These are phyloP conservation scores for Cyclotella cryptica DNA, from an alignment of 108 stramenopile species.

Conservation along the genomic window DNA sequence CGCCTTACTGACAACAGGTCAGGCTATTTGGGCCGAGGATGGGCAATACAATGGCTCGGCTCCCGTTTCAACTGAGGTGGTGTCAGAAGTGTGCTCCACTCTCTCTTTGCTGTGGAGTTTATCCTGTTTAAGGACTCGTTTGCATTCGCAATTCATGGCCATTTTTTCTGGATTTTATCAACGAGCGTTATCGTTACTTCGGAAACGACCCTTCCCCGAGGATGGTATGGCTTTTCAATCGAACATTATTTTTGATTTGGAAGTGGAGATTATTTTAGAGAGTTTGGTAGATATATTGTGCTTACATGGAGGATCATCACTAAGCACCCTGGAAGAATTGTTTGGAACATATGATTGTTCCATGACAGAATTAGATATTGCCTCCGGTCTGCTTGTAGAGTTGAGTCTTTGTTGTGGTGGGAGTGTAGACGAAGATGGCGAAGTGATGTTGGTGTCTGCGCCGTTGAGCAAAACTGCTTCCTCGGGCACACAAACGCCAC, in stretches of 20 bases:
- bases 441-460: conserved; percentile 45
- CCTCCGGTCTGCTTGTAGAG: conserved; percentile 76
- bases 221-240: conserved; percentile 73
- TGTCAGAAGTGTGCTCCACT: conserved; percentile 85
- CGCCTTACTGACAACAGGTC: conserved; percentile 80
- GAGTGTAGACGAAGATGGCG: conserved; percentile 75
- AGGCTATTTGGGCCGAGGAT: conserved; percentile 82
- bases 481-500: conserved; percentile 20
- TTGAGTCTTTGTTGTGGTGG: conserved; percentile 84
- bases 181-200: conserved; percentile 76
- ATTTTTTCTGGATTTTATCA: conserved; percentile 91
- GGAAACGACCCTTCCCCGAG: conserved; percentile 63
- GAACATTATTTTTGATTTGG: conserved; percentile 82
- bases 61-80: conserved; percentile 62
- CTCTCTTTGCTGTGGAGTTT: conserved; percentile 76
- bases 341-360: conserved; percentile 86
- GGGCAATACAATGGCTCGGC: conserved; percentile 36
- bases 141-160: conserved; percentile 79
- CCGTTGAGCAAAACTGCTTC: conserved; percentile 30
- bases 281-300: conserved; percentile 83
- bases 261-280: conserved; percentile 86
- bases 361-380: conserved; percentile 76
- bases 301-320: conserved; percentile 61
- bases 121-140: conserved; percentile 51
- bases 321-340: conserved; percentile 75